Base-by-base conservation (phyloP, 352 stramenopile species). In the Pilasporangium apinafurcum region DNA sequence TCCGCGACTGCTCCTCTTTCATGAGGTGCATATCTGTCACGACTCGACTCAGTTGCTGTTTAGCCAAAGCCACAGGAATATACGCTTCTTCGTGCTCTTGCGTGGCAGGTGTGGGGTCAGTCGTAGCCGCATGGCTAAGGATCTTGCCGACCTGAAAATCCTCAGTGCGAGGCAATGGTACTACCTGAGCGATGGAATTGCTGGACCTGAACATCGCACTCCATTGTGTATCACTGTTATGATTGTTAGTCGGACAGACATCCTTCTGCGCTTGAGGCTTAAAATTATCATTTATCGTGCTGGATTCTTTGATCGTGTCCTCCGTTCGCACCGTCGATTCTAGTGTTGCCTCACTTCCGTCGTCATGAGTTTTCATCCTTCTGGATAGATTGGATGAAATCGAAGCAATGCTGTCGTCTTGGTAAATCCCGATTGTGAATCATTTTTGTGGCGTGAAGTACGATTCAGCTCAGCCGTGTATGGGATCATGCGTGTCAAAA, bases 1-100 rank as follows among this genome's bases (percentile, higher is more conserved):
- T 68, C 32, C 61, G 41, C 1, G 68, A 48, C 25, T 90, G 78
- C 9, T 86, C 64, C 21, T 69, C 59, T 51, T 92, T 86, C 63
- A 90, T 81, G 30, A 52, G 34, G 52, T 84, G 77, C 75, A 92
- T 90, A 30, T 90, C 81, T 4, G 65, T 41, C 20, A 92, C 81
- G 4, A 89, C 81, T n/a, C 70, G 69, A 6, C 57, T 49, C 5
- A 92, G 36, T 36, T 92, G 76, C 4, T 54, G 40, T 12, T 63
- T 62, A 9, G 81, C 81, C 0, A 92, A 53, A 1, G 68, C 53
- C 34, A 89, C 80, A 4, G 80, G 80, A 27, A 92, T 90, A 48
- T 90, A 92, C 10, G 56, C 48, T 50, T 80, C 68, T 27, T 86
- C 68, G 7, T 61, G 42, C 46, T 68, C 64, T 3, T 53, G 46